Evolutionary conservation across 331 rosid genomes (phyloP).

Genomic region (Malus hybrid): DNA sequence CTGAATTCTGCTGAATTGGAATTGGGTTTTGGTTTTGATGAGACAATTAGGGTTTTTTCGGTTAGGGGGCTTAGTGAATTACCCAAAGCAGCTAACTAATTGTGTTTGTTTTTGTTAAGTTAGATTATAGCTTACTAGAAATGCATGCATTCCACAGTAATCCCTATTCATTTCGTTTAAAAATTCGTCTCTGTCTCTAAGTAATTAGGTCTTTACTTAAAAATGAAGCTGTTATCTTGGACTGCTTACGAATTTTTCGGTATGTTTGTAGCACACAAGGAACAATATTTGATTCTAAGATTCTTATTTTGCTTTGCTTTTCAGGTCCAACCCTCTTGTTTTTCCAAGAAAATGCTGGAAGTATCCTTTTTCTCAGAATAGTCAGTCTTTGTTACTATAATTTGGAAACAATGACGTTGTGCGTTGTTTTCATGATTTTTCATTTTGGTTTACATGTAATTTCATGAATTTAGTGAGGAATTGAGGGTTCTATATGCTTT

Average conservation of each 20-base stretch:
- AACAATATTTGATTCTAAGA: not conserved
- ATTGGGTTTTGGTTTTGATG: not conserved
- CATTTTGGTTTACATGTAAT: not conserved
- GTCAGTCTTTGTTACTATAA: not conserved
- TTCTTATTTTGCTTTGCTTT: slow-evolving; percentile 20
- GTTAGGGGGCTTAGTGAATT: not conserved
- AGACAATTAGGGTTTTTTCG: slow-evolving; percentile 17
- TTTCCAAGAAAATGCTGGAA: slow-evolving; percentile 99
- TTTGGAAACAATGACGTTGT: not conserved
- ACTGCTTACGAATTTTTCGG: not conserved
- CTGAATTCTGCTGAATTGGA: not conserved
- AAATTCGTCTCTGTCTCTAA: not conserved
- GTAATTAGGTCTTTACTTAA: not conserved
- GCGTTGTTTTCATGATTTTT: not conserved
- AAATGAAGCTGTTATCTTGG: not conserved
- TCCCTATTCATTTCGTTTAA: not conserved
- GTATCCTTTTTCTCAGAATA: slow-evolving; percentile 55
- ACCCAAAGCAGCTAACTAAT: not conserved
- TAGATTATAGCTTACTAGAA: not conserved
- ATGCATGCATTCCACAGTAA: not conserved
- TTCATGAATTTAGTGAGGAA: not conserved
- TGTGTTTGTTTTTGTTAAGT: not conserved
- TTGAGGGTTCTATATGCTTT: slow-evolving; percentile 14
- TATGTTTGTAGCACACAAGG: not conserved
- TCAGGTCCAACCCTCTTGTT: slow-evolving; percentile 95